Evolutionary conservation across 2,329 filamentous ascomycete species (phyloP).

Genomic region (Apiospora malaysiana): DNA sequence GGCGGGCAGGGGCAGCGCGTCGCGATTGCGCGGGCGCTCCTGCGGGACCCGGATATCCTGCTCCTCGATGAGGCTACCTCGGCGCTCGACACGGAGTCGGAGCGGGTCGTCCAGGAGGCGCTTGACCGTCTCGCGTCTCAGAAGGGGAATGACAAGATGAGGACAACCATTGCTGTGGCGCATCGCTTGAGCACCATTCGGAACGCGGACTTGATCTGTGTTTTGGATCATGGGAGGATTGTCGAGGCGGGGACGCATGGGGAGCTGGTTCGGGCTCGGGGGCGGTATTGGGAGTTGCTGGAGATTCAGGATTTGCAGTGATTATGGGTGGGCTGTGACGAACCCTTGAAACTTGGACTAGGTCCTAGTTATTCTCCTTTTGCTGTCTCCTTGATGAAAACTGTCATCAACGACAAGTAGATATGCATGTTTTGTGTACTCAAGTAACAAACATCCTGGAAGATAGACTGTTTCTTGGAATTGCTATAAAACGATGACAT

Average conservation of each 20-base stretch:
- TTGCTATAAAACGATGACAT: too few species aligned
- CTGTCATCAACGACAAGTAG: too few species aligned
- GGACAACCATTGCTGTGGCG: conserved; percentile 50
- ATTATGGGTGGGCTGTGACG: neutral
- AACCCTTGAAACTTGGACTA: too few species aligned
- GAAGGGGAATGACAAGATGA: too few species aligned
- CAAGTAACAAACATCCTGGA: too few species aligned
- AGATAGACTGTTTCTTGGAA: too few species aligned
- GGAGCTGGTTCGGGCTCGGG: conserved; percentile 63
- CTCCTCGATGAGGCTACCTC: conserved; percentile 48
- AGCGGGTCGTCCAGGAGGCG: conserved; percentile 28
- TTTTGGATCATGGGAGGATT: conserved; percentile 59
- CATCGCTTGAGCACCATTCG: conserved; percentile 37
- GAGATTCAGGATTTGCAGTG: conserved; percentile 75
- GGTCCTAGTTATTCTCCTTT: too few species aligned
- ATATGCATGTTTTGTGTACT: too few species aligned
- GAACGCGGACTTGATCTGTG: conserved; percentile 59
- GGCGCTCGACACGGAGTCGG: conserved; percentile 27
- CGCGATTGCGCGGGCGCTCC: conserved; percentile 50
- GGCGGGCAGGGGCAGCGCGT: conserved; percentile 54
- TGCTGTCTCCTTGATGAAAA: too few species aligned
- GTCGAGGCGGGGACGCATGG: conserved; percentile 60
- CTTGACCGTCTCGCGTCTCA: conserved; percentile 19
- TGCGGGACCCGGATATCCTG: conserved; percentile 48
- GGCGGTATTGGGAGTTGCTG: conserved; percentile 78